These are phyloP conservation scores for Gonapodya sp. DNA, from an alignment of 192 early-diverging fungal species.

Conservation along the genomic window DNA sequence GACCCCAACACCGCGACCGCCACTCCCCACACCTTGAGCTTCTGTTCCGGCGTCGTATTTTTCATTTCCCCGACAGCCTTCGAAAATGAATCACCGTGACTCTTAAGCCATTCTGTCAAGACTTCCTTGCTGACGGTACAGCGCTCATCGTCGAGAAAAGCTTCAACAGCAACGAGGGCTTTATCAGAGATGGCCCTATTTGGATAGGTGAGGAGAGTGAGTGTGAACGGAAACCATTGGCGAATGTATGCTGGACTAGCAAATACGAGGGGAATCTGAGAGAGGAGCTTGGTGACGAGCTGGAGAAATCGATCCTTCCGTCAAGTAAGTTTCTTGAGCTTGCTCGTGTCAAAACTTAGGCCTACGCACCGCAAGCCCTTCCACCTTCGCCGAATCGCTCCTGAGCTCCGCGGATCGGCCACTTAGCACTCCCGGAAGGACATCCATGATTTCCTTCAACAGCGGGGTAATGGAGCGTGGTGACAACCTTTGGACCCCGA, in stretches of 20 bases:
- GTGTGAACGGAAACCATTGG: not conserved
- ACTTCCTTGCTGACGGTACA: not conserved
- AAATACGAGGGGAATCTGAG: not conserved
- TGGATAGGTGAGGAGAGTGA: not conserved
- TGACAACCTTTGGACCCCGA: not conserved
- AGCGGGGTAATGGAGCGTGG: not conserved
- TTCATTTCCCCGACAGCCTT: not conserved
- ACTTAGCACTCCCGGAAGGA: not conserved
- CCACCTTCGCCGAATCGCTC: not conserved
- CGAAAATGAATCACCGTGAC: not conserved
- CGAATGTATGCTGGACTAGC: not conserved
- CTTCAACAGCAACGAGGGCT: not conserved
- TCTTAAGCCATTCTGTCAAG: not conserved
- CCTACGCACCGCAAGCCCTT: not conserved
- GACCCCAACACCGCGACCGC: not conserved
- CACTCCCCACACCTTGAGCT: not conserved
- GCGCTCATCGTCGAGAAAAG: not conserved
- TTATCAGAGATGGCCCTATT: not conserved
- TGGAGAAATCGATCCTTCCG: too few species aligned
- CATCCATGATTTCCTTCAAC: not conserved
- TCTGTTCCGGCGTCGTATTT: not conserved
- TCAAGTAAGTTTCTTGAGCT: too few species aligned
- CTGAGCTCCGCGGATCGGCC: not conserved
- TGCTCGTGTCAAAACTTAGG: too few species aligned
- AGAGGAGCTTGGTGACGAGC: not conserved